These are phyloP conservation scores for Zelonia costaricensis DNA, from an alignment of 208 protist genomes.

Conservation along the genomic window DNA sequence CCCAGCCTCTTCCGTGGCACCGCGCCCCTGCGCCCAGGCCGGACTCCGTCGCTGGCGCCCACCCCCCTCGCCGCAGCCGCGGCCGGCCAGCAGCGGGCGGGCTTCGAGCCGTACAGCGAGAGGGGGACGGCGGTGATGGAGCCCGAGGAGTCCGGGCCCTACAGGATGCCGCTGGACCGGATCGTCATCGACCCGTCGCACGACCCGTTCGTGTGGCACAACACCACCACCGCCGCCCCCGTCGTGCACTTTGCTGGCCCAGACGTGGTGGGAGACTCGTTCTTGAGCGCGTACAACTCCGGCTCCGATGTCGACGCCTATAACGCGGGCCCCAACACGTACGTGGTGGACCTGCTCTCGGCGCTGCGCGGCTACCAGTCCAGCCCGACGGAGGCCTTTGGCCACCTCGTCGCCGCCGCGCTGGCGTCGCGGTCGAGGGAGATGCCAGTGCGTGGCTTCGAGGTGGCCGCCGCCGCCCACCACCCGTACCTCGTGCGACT, in stretches of 20 bases:
- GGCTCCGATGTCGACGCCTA: conserved; percentile 23
- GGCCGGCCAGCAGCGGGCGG: neutral
- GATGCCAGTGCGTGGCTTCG: conserved; percentile 60
- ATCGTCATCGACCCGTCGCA: conserved; percentile 19
- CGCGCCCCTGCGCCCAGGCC: neutral
- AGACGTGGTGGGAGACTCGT: conserved; percentile 18
- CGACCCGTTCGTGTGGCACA: conserved; percentile 8
- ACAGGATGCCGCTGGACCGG: conserved; percentile 20
- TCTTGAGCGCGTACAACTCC: conserved; percentile 26
- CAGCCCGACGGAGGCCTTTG: conserved; percentile 71
- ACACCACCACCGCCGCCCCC: neutral
- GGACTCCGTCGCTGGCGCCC: neutral
- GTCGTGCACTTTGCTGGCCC: neutral
- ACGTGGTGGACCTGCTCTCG: conserved; percentile 70
- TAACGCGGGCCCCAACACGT: conserved; percentile 30
- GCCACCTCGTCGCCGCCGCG: conserved; percentile 77
- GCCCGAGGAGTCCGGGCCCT: neutral
- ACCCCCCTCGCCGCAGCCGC: neutral
- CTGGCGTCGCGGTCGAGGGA: conserved; percentile 55
- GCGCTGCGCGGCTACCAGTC: conserved; percentile 62
- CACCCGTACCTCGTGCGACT: conserved; percentile 77
- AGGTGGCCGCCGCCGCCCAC: conserved; percentile 56
- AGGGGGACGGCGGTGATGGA: neutral
- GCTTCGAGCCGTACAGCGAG: conserved; percentile 18
- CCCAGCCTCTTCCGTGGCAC: conserved; percentile 10